phyloP scores from a whole-genome alignment of 768 basidiomycete species.

The Calocybe cyanea region DNA sequence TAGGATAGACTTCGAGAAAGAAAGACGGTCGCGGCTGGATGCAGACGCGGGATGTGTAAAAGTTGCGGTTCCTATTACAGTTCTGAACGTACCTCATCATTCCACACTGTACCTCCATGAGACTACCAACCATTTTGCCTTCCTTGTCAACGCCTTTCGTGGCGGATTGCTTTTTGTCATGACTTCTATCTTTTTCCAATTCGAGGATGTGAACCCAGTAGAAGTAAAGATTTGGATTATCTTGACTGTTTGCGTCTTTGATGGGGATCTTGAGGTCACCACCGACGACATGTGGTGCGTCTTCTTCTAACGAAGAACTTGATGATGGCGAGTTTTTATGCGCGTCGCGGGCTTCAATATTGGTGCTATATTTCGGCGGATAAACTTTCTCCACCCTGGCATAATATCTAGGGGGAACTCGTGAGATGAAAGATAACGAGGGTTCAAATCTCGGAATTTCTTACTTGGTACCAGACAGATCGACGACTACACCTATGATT shows the following conservation, averaged over 20 bases:
- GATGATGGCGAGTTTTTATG: conserved; percentile 45
- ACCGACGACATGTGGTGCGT: conserved; percentile 64
- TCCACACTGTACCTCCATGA: conserved; percentile 78
- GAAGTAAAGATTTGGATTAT: conserved; percentile 79
- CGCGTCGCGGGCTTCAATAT: conserved; percentile 44
- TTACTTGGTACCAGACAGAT: conserved; percentile 83
- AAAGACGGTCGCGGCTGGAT: conserved; percentile 84
- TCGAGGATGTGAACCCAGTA: conserved; percentile 89
- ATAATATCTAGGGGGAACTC: conserved; percentile 59
- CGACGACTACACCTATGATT: conserved; percentile 73
- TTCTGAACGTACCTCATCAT: conserved; percentile 64
- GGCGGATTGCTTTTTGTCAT: conserved; percentile 52
- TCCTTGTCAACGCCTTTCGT: conserved; percentile 52
- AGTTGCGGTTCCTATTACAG: neutral
- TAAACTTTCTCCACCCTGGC: conserved; percentile 78
- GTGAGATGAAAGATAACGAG: conserved; percentile 14
- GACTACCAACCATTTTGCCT: conserved; percentile 66
- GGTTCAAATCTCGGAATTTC: conserved; percentile 17
- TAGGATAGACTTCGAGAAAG: conserved; percentile 96
- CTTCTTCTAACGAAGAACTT: conserved; percentile 36
- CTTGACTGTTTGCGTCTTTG: conserved; percentile 65
- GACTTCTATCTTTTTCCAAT: conserved; percentile 64
- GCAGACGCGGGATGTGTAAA: neutral
- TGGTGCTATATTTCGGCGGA: conserved; percentile 54
- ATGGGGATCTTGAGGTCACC: conserved; percentile 73